Evolutionary conservation across 305 asterid species (phyloP).

Genomic region (Stenogyne calaminthoides): DNA sequence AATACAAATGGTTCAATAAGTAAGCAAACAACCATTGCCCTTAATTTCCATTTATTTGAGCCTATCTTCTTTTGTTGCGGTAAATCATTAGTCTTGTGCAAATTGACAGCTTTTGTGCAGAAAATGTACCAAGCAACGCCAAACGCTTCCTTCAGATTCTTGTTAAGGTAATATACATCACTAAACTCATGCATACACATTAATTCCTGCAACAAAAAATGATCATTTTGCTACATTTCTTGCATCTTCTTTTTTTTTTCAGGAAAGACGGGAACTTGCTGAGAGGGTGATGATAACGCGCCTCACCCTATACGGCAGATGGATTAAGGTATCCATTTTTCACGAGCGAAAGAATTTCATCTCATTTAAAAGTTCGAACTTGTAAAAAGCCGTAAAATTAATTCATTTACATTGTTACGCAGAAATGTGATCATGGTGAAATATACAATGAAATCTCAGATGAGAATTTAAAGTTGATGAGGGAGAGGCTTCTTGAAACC

Average conservation of each 20-base stretch:
- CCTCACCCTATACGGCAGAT: slow-evolving; percentile 64
- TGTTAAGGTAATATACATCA: slow-evolving; percentile 51
- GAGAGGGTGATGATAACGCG: slow-evolving; percentile 90
- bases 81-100: background rate
- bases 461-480: slow-evolving; percentile 70
- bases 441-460: slow-evolving; percentile 61
- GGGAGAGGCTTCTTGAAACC: slow-evolving; percentile 68
- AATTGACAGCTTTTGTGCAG: slow-evolving; percentile 55
- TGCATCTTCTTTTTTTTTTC: slow-evolving; percentile 2
- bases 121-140: slow-evolving; percentile 50
- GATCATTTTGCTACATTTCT: background rate
- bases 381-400: too few species aligned
- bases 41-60: background rate
- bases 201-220: too few species aligned
- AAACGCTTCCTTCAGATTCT: slow-evolving; percentile 60
- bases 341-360: too few species aligned
- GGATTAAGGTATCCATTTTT: slow-evolving; percentile 61
- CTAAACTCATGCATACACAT: background rate
- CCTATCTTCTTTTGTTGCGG: background rate
- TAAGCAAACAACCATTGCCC: slow-evolving; percentile 28
- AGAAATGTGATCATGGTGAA: slow-evolving; percentile 66
- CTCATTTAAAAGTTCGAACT: too few species aligned
- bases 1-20: slow-evolving; percentile 69
- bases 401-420: background rate
- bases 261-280: slow-evolving; percentile 80